Percentiles rank a stretch among this genome's conserved stretches.
phyloP scores from a whole-genome alignment of 352 stramenopile species.

The Elongisporangium prolatum region DNA sequence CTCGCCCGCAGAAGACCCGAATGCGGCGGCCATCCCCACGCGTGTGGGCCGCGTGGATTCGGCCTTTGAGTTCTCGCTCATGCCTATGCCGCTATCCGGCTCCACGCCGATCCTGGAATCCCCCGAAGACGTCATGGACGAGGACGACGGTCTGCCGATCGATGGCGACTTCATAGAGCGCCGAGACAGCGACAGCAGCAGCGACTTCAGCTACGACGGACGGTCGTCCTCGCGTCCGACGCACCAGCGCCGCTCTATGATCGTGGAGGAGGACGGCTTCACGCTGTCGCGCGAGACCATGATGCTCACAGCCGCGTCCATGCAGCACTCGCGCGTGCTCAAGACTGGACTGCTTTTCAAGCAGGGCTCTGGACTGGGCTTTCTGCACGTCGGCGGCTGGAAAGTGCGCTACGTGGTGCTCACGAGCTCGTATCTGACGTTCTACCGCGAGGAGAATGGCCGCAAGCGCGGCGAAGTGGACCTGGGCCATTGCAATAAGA shows the following conservation, averaged over 20 bases:
- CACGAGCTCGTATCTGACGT: conserved; percentile 60
- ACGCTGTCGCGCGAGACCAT: conserved; percentile 46
- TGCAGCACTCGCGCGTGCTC: conserved; percentile 41
- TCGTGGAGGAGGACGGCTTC: conserved; percentile 70
- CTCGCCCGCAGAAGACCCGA: neutral
- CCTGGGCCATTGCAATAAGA: conserved; percentile 50
- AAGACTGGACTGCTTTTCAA: conserved; percentile 75
- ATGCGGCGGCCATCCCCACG: neutral
- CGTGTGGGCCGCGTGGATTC: neutral
- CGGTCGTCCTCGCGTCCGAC: conserved; percentile 17
- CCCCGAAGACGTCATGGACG: conserved; percentile 7
- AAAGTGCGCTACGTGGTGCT: conserved; percentile 75
- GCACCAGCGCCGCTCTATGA: conserved; percentile 46
- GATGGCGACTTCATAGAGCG: conserved; percentile 12
- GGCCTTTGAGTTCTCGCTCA: neutral
- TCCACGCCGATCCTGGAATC: conserved; percentile 14
- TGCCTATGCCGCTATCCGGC: conserved; percentile 9
- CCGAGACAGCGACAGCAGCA: conserved; percentile 29
- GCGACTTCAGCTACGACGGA: conserved; percentile 20
- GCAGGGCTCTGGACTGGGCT: conserved; percentile 50
- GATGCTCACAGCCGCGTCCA: conserved; percentile 32
- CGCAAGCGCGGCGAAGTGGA: conserved; percentile 68
- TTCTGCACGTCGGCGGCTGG: conserved; percentile 44
- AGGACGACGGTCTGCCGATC: conserved; percentile 5
- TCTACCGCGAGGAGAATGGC: conserved; percentile 69